These are phyloP conservation scores for Phytophthora litchii DNA, from an alignment of 352 stramenopile genomes.

Conservation along the genomic window DNA sequence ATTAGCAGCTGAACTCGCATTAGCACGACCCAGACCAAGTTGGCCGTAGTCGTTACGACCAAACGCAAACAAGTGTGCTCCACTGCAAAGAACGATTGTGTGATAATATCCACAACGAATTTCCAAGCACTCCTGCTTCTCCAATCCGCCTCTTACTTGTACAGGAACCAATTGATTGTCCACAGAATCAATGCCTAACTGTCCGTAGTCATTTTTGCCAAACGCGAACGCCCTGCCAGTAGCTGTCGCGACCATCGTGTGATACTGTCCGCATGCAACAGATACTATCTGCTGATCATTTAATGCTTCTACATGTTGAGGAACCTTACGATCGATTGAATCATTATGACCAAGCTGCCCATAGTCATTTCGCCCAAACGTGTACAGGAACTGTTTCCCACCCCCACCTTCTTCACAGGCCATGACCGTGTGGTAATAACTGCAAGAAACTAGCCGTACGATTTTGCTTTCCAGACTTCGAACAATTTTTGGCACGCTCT, in stretches of 20 bases:
- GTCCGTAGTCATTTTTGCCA: conserved; percentile 95
- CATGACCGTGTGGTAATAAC: conserved; percentile 93
- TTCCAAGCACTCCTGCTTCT: conserved; percentile 74
- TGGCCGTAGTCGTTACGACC: conserved; percentile 95
- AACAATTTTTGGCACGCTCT: conserved; percentile 83
- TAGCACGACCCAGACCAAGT: conserved; percentile 76
- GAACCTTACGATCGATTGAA: conserved; percentile 87
- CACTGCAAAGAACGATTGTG: conserved; percentile 79
- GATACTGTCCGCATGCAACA: conserved; percentile 92
- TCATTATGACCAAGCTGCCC: conserved; percentile 92
- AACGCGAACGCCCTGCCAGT: conserved; percentile 80
- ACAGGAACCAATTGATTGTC: conserved; percentile 72
- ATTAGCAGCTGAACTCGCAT: conserved; percentile 42
- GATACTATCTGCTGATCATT: conserved; percentile 66
- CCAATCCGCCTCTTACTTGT: conserved; percentile 56
- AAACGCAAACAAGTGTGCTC: conserved; percentile 84
- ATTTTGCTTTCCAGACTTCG: conserved; percentile 66
- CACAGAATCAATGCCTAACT: conserved; percentile 83
- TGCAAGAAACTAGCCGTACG: conserved; percentile 89
- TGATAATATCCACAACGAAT: conserved; percentile 94
- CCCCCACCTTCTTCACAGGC: conserved; percentile 52
- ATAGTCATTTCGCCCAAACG: conserved; percentile 94
- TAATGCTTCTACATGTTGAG: conserved; percentile 69
- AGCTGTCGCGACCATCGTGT: conserved; percentile 82
- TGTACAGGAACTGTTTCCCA: conserved; percentile 63